Conservation (phyloP, 2,329 filamentous ascomycete genomes). For the Exophiala viscosa region DNA sequence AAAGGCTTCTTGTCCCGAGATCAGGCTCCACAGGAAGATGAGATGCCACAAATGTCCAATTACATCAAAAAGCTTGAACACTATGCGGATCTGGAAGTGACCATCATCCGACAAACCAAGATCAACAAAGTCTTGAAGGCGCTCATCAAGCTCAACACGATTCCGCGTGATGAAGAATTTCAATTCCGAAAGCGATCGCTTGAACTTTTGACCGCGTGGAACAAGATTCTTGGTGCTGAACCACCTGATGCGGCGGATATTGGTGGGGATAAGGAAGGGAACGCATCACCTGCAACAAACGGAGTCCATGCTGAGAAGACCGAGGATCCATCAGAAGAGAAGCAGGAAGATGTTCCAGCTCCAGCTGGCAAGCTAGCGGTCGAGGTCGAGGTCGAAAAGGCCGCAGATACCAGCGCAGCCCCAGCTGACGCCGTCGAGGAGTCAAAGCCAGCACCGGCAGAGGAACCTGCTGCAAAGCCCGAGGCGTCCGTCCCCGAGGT, state of each 20-base stretch:
- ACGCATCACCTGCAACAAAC: constrained; percentile 36
- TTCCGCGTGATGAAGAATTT: constrained; percentile 85
- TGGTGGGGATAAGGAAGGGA: constrained; percentile 42
- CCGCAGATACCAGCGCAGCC: constrained; percentile 3
- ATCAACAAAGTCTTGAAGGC: constrained; percentile 98
- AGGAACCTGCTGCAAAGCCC: constrained; percentile 8
- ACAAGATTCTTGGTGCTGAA: constrained; percentile 68
- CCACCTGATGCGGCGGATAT: constrained; percentile 37
- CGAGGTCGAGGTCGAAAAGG: constrained; percentile 14
- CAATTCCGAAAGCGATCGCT: constrained; percentile 82
- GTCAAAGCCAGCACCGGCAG: constrained; percentile 7
- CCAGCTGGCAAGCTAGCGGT: constrained; percentile 9
- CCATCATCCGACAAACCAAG: constrained; percentile 86
- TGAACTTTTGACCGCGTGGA: constrained; percentile 82
- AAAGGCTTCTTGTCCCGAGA: constrained; percentile 87
- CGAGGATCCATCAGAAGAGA: constrained; percentile 33
- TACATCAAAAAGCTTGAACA: constrained; percentile 69
- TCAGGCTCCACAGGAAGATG: constrained; percentile 75
- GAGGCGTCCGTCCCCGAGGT: constrained; percentile 15
- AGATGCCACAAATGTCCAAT: constrained; percentile 45
- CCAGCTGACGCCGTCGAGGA: constrained; percentile 2
- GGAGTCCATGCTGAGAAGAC: constrained; percentile 34
- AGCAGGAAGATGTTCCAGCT: constrained; percentile 29
- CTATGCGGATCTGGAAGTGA: constrained; percentile 73
- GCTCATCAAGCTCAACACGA: constrained; percentile 79